Base-by-base conservation (phyloP, 164 flowering plant genomes). In the Stephania cephalantha region DNA sequence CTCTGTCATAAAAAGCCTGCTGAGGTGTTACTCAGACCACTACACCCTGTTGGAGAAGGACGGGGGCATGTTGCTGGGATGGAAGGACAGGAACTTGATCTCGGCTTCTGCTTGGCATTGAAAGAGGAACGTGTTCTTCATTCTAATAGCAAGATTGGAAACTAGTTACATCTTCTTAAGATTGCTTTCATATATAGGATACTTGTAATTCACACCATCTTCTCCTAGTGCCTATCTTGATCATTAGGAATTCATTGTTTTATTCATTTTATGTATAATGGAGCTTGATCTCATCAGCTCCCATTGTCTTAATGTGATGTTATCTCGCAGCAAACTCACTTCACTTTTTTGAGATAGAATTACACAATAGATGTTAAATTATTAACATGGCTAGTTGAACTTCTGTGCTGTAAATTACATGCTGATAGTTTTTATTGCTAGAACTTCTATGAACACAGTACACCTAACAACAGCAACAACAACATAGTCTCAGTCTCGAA, bases 51-150 rank as follows among this genome's bases (percentile, higher is more conserved):
- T 74, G 71, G 97, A 91, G 82, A 88, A 81, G 68, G 90, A 90
- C 70, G 94, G 92, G 48, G 89, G 90, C 1, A 83, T 89, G 87
- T 83, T 88, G 42, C 68, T 91, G 75, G 94, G 94, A 0, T 91
- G 94, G 97, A 89, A 85, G 78, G 71, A 87, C 42, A 84, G 97
- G 78, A 84, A 83, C 76, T 79, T 91, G 76, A 79, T 90, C 9
- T 87, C 97, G 0, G 91, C 90, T 69, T 90, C 91, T 25, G 97
- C 97, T 0, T 91, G 97, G 97, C 84, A 83, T 68, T 91, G 85
- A 88, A 64, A 70, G 68, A 50, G 66, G 64, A 68, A 53, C n/a
- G 22, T 48, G 22, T 48, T 30, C 15, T 44, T 53, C 30, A 35
- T 48, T 30, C 15, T 44, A 22, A 30, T 6, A 11, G 35, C 31